Base-by-base conservation (phyloP, 2,329 filamentous ascomycete species). In the Colletotrichum sp. region DNA sequence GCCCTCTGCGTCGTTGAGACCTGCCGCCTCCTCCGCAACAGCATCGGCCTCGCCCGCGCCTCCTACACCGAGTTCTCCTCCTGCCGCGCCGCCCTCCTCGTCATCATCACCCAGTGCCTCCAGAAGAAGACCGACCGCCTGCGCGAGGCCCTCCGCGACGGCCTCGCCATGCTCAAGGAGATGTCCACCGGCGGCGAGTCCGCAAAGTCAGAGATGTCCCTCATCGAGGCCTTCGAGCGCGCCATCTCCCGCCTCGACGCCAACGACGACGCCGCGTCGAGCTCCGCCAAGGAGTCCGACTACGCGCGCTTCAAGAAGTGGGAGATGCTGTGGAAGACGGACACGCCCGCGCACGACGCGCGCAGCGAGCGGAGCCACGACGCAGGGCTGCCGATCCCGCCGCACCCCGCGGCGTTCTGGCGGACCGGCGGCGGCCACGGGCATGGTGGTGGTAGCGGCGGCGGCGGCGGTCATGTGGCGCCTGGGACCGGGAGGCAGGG, bases 51-150 rank as follows among this genome's bases (percentile, higher is more conserved):
- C 68, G 89, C 89, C 8, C 86, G 89, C 34, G 88, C 89, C 4
- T 90, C 89, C 0, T 91, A 90, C 78, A 90, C 89, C 5, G 89
- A 91, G 77, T 91, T 90, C 79, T 90, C 88, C 79, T 88, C 89
- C 5, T 90, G 89, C 67, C 88, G 89, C 57, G 89, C 89, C 12
- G 89, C 89, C 10, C 82, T 91, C 8, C 83, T 91, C 4, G 89
- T 90, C 32, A 82, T 86, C 62, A 84, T 85, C 36, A 85, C 84
- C 3, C 84, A 86, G 64, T 86, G 84, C 60, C 79, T 86, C 49
- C 83, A 83, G 55, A 82, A 82, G 72, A 83, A 82, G 60, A 85
- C 84, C 13, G 84, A 86, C 68, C 79, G 81, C 36, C 84, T 89
- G 15, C 86, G 87, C 30, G 86, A 87, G 55, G 85, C 85, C 10